These are phyloP conservation scores for Pouteria glomerata DNA, from an alignment of 148 eudicot species.

Conservation along the genomic window DNA sequence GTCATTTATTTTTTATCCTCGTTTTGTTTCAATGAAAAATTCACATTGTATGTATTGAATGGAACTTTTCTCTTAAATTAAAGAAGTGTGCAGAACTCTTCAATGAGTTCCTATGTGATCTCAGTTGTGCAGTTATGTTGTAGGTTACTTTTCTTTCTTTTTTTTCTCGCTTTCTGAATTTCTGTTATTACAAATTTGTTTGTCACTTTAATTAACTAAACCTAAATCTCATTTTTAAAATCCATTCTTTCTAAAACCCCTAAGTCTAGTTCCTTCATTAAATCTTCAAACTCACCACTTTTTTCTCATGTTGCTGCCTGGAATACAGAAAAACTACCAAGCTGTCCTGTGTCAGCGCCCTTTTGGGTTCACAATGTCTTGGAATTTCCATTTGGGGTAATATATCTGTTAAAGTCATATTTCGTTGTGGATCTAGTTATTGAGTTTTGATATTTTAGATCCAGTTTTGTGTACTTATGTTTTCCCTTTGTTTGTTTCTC, in stretches of 20 bases:
- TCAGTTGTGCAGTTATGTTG: background rate
- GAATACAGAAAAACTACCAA: background rate
- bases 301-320: background rate
- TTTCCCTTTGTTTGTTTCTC: too few species aligned
- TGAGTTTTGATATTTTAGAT: background rate
- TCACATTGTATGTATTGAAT: background rate
- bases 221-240: background rate
- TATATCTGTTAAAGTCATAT: background rate
- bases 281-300: background rate
- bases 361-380: background rate
- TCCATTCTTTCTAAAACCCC: background rate
- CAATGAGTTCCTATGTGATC: background rate
- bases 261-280: background rate
- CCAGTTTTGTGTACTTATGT: background rate
- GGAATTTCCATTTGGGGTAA: background rate
- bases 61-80: background rate
- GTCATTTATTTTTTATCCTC: too few species aligned
- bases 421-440: background rate
- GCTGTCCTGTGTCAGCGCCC: background rate
- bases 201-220: background rate
- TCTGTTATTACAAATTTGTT: background rate
- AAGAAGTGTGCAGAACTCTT: background rate
- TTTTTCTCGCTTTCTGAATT: background rate
- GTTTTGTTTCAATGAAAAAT: background rate
- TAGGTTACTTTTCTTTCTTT: background rate